phyloP scores from a whole-genome alignment of 148 eudicot species.

The Vaccinium myrtillus region DNA sequence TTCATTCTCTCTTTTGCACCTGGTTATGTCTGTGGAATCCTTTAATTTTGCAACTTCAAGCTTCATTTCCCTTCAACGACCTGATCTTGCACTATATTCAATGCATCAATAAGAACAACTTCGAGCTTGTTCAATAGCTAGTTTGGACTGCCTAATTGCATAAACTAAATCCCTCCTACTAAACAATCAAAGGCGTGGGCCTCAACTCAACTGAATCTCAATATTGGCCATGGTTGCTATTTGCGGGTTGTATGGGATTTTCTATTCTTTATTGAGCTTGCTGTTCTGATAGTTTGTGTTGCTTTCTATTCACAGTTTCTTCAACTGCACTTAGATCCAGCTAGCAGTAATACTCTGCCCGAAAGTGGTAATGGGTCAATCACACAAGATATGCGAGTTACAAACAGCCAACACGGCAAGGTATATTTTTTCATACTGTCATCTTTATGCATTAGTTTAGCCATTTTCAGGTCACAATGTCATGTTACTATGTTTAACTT shows the following conservation, averaged over 20 bases:
- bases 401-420: conserved; percentile 97
- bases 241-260: background rate
- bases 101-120: background rate
- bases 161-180: background rate
- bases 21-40: background rate
- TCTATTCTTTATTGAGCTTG: background rate
- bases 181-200: too few relatives aligned
- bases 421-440: conserved; percentile 27
- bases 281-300: conserved; percentile 19
- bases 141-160: background rate
- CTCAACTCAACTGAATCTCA: too few relatives aligned
- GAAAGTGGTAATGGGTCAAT: conserved; percentile 68
- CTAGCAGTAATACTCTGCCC: conserved; percentile 72
- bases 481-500: background rate
- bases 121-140: background rate
- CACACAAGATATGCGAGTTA: conserved; percentile 67
- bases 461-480: background rate
- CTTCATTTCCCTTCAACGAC: background rate
- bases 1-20: background rate
- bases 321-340: conserved; percentile 91
- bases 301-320: conserved; percentile 61
- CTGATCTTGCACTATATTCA: background rate
- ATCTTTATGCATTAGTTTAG: background rate
- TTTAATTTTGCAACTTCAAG: background rate
- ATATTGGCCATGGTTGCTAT: too few relatives aligned